Conservation (phyloP, 106 monocot species). For the Dioscorea dumetorum region DNA sequence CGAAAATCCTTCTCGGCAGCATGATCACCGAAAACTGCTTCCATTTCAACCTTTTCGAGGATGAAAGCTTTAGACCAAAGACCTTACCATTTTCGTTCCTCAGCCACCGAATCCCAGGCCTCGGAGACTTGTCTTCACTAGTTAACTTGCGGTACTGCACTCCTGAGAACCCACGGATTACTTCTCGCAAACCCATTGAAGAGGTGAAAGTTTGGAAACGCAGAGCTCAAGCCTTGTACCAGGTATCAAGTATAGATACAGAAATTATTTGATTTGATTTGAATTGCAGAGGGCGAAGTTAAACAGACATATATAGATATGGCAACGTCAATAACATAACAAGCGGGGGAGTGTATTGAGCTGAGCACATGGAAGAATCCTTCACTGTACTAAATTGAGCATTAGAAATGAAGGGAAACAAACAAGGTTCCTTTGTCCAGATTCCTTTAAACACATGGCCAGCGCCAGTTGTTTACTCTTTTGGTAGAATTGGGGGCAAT, state of each 20-base stretch:
- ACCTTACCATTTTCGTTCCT: neutral
- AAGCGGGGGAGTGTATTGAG: neutral
- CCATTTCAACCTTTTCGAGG: conserved; percentile 11
- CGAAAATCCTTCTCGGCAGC: conserved; percentile 3
- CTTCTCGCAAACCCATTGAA: conserved; percentile 3
- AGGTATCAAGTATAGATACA: neutral
- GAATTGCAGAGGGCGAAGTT: neutral
- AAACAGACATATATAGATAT: neutral
- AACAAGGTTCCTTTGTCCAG: conserved; percentile 9
- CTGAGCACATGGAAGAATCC: conserved; percentile 20
- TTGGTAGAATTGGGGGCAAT: neutral
- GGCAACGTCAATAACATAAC: neutral
- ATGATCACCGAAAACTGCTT: neutral
- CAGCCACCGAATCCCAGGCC: neutral
- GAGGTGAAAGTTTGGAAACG: neutral
- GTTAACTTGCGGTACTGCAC: neutral
- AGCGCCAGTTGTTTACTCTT: neutral
- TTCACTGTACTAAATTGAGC: neutral
- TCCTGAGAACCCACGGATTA: neutral
- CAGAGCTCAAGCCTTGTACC: no score
- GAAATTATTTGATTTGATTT: neutral
- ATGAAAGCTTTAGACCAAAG: neutral
- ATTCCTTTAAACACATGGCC: conserved; percentile 22
- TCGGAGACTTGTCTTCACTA: neutral
- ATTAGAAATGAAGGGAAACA: conserved; percentile 5